Evolutionary conservation across 1,139 yeast species (phyloP).

Genomic region (Kluyveromyces sp.): DNA sequence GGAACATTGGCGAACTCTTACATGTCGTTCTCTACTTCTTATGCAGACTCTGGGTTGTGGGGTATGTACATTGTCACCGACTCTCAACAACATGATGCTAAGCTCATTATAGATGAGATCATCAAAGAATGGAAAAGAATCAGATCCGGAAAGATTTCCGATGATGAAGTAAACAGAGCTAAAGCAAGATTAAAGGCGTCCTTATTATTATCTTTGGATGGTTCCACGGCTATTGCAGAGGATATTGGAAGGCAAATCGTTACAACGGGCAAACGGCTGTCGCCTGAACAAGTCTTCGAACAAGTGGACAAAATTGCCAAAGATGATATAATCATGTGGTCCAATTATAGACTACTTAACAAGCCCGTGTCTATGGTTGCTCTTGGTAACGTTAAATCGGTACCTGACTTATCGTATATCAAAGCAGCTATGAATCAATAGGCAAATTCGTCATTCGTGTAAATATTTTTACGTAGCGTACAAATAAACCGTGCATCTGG

Average conservation of each 20-base stretch:
- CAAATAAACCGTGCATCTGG: too few relatives aligned
- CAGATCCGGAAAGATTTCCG: constrained; percentile 65
- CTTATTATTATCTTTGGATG: constrained; percentile 79
- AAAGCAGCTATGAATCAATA: constrained; percentile 17
- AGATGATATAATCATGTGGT: constrained; percentile 81
- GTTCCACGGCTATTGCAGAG: constrained; percentile 93
- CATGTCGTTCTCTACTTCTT: constrained; percentile 94
- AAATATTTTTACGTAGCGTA: not conserved
- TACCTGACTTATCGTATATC: constrained; percentile 31
- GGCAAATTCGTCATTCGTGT: constrained; percentile 4
- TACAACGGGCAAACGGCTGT: constrained; percentile 82
- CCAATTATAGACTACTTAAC: constrained; percentile 68
- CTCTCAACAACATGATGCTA: constrained; percentile 56
- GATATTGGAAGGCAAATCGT: constrained; percentile 96
- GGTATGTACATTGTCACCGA: constrained; percentile 91
- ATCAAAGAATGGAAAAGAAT: constrained; percentile 85
- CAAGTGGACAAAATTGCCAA: constrained; percentile 73
- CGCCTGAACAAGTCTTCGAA: constrained; percentile 88
- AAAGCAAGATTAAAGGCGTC: constrained; percentile 94
- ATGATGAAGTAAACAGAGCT: constrained; percentile 86
- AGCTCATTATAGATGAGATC: constrained; percentile 62
- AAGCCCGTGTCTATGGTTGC: constrained; percentile 88
- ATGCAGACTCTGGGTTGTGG: constrained; percentile 97
- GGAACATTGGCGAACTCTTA: constrained; percentile 75
- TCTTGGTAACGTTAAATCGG: constrained; percentile 61